Conservation (phyloP, 2,329 filamentous ascomycete genomes). For the Blastomyces percursus region DNA sequence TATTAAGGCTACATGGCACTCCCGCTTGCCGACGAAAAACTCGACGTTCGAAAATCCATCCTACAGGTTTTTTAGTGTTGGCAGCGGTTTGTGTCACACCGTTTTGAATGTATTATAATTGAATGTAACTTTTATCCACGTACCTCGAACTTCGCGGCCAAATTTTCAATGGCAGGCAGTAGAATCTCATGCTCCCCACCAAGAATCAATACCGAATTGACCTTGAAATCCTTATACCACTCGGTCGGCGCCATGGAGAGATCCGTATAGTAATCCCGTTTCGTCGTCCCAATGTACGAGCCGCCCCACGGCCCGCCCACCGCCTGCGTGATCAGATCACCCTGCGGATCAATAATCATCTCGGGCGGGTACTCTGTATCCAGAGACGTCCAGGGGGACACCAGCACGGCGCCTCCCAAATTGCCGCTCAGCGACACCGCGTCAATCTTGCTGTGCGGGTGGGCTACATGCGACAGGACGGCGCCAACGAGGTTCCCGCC, state of each 20-base stretch:
- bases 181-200: conserved; percentile 46
- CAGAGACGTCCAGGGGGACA: conserved; percentile 47
- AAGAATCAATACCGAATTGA: conserved; percentile 41
- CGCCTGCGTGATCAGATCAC: conserved; percentile 36
- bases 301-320: conserved; percentile 34
- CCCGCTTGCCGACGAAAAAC: conserved; percentile 21
- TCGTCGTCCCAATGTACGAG: conserved; percentile 34
- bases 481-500: conserved; percentile 30
- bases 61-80: conserved; percentile 8
- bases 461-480: conserved; percentile 30
- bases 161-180: conserved; percentile 26
- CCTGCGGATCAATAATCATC: conserved; percentile 35
- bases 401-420: conserved; percentile 37
- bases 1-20: conserved; percentile 23
- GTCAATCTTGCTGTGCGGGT: conserved; percentile 45
- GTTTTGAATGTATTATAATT: too few relatives aligned
- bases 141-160: conserved; percentile 26
- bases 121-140: conserved; percentile 1
- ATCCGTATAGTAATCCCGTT: conserved; percentile 42
- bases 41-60: conserved; percentile 22
- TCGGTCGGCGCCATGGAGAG: conserved; percentile 35
- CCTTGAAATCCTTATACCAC: conserved; percentile 43
- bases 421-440: conserved; percentile 29
- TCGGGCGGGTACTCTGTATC: conserved; percentile 29
- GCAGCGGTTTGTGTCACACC: not conserved